Evolutionary conservation across 2,329 filamentous ascomycete species (phyloP).

Genomic region (Coniochaeta sp.): DNA sequence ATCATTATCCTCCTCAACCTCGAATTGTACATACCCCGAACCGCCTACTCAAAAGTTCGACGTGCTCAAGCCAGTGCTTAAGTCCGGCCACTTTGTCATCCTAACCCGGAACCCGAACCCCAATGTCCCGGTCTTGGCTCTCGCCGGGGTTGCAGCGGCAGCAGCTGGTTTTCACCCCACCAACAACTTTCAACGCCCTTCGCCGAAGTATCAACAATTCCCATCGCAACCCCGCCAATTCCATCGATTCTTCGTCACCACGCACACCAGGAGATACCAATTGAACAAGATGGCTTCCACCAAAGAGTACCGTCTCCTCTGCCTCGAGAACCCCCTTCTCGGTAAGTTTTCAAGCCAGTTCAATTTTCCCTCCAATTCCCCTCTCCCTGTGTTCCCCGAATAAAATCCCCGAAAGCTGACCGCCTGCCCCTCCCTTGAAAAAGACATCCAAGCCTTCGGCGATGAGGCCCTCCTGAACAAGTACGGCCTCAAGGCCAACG

Average conservation of each 20-base stretch:
- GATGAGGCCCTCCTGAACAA: constrained; percentile 81
- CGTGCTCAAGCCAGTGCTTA: constrained; percentile 2
- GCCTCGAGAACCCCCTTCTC: constrained; percentile 94
- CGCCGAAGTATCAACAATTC: background rate
- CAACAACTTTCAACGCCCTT: background rate
- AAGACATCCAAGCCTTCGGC: constrained; percentile 89
- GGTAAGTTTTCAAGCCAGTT: constrained; percentile 43
- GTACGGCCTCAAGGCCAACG: constrained; percentile 91
- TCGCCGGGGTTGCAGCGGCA: background rate
- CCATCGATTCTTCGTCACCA: constrained; percentile 11
- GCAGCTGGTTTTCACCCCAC: constrained; percentile 7
- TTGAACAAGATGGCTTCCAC: constrained; percentile 56
- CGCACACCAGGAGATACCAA: constrained; percentile 7
- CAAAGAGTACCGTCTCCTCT: constrained; percentile 83
- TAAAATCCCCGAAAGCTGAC: constrained; percentile 1
- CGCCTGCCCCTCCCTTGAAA: constrained; percentile 9
- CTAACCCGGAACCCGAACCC: background rate
- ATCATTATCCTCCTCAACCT: too few relatives aligned
- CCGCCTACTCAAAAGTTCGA: too few relatives aligned
- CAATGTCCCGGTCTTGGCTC: background rate
- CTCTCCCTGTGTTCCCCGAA: constrained; percentile 6
- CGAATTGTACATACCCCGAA: too few relatives aligned
- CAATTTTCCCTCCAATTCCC: background rate
- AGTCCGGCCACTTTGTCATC: background rate
- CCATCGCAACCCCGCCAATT: constrained; percentile 5